Evolutionary conservation across 2,329 filamentous ascomycete species (phyloP).

Genomic region (Fusarium coicis): DNA sequence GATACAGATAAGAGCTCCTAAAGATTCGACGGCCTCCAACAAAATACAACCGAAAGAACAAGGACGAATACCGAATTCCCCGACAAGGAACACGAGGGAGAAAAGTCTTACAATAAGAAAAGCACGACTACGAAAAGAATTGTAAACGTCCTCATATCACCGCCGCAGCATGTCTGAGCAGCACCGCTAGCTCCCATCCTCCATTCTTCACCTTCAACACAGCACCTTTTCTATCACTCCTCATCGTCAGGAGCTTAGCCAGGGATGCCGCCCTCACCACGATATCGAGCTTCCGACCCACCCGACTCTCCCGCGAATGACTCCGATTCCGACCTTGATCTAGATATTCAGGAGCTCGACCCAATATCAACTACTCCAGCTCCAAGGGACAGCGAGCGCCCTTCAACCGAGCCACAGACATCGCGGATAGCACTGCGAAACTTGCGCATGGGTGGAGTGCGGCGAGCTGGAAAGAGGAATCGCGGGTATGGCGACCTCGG

Average conservation of each 20-base stretch:
- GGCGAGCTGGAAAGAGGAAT: slow-evolving; percentile 65
- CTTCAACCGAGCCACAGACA: slow-evolving; percentile 56
- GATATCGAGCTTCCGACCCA: slow-evolving; percentile 66
- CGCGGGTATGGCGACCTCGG: slow-evolving; percentile 71
- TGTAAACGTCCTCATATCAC: slow-evolving; percentile 4
- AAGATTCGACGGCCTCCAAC: slow-evolving; percentile 25
- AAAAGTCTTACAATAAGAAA: background rate
- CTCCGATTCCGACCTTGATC: slow-evolving; percentile 79
- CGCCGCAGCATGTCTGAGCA: slow-evolving; percentile 42
- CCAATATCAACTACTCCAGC: slow-evolving; percentile 60
- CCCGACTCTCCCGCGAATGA: slow-evolving; percentile 74
- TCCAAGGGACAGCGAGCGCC: slow-evolving; percentile 45
- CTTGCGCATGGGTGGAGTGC: slow-evolving; percentile 73
- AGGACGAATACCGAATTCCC: background rate
- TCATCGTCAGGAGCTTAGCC: slow-evolving; percentile 35
- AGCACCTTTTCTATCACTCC: slow-evolving; percentile 23
- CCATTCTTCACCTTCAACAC: slow-evolving; percentile 30
- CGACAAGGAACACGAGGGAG: slow-evolving; percentile 1
- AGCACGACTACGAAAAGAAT: background rate
- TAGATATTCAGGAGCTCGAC: slow-evolving; percentile 84
- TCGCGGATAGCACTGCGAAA: slow-evolving; percentile 76
- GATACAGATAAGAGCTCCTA: slow-evolving; percentile 30
- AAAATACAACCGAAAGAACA: slow-evolving; percentile 9
- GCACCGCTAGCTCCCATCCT: slow-evolving; percentile 31
- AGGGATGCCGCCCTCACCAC: slow-evolving; percentile 68